Percentiles rank a stretch among this genome's conserved stretches.
Conservation (phyloP, 2,329 filamentous ascomycete species). For the Fusarium hainanense region DNA sequence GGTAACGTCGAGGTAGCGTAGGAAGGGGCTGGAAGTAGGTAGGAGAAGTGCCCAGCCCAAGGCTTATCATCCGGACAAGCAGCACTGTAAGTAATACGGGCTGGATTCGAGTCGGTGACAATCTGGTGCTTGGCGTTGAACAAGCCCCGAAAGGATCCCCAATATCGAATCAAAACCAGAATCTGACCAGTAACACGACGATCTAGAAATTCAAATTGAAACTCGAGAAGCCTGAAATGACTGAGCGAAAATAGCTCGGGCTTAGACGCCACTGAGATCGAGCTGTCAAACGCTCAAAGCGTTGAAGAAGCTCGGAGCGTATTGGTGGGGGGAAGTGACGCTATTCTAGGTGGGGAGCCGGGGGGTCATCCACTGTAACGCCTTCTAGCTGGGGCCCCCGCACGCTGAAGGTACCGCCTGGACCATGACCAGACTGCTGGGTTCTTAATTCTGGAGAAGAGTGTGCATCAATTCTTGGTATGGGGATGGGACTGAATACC, state of each 20-base stretch:
- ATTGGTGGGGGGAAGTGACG: conserved; percentile 32
- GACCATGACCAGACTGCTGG: conserved; percentile 21
- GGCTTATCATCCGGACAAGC: conserved; percentile 41
- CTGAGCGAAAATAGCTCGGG: conserved; percentile 1
- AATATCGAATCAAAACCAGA: conserved; percentile 7
- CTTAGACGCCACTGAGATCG: conserved; percentile 30
- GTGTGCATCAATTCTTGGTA: not conserved
- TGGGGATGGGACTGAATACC: not conserved
- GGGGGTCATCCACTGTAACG: conserved; percentile 17
- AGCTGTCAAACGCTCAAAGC: conserved; percentile 39
- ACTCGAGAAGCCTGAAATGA: not conserved
- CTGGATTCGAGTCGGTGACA: conserved; percentile 24
- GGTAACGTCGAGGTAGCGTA: conserved; percentile 25
- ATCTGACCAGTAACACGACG: not conserved
- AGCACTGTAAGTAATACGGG: conserved; percentile 6
- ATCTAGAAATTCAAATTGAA: conserved; percentile 9
- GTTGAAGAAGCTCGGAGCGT: conserved; percentile 23
- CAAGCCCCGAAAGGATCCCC: conserved; percentile 6
- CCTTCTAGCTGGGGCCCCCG: conserved; percentile 29
- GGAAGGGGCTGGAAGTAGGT: conserved; percentile 34
- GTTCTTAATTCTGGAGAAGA: conserved; percentile 7
- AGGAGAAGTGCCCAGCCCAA: conserved; percentile 17
- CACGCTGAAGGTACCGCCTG: conserved; percentile 18
- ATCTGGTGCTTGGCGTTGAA: conserved; percentile 35
- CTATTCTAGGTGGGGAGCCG: conserved; percentile 30